phyloP scores from a whole-genome alignment of 371 early-diverging fungal species.

The Sanchytrium tribonematis region DNA sequence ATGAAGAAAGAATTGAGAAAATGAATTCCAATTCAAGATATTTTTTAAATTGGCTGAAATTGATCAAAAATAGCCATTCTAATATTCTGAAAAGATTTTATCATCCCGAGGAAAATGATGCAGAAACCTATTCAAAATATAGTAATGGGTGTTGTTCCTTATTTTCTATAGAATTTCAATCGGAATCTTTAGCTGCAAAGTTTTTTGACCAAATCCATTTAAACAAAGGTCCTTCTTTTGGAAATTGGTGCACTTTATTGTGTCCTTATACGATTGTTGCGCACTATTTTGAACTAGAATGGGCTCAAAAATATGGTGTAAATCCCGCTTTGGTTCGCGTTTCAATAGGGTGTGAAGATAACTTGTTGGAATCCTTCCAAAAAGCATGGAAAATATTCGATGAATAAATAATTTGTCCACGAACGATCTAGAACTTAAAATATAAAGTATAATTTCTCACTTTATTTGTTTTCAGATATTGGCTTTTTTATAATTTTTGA shows the following conservation, averaged over 20 bases:
- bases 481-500: too few relatives aligned
- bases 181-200: slow-evolving; percentile 22
- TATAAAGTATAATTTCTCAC: too few relatives aligned
- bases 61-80: background rate
- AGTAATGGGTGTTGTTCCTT: slow-evolving; percentile 51
- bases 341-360: slow-evolving; percentile 61
- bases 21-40: background rate
- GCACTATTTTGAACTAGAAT: slow-evolving; percentile 68
- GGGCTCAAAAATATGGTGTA: slow-evolving; percentile 62
- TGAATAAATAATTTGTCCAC: too few relatives aligned
- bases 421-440: too few relatives aligned
- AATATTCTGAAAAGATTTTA: slow-evolving; percentile 3
- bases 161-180: slow-evolving; percentile 42
- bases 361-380: background rate
- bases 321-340: slow-evolving; percentile 41
- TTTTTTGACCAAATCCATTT: slow-evolving; percentile 49
- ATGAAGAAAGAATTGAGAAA: background rate
- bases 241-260: slow-evolving; percentile 79
- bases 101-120: slow-evolving; percentile 53
- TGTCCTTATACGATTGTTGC: slow-evolving; percentile 80
- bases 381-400: too few relatives aligned
- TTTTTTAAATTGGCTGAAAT: background rate
- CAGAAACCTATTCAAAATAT: slow-evolving; percentile 22
- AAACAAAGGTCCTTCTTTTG: slow-evolving; percentile 79
- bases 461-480: too few relatives aligned